Evolutionary conservation across 1,284 basidiomycete genomes (phyloP), one percentile per base, ranked within the genome.

Genomic region (Apiotrichum brassicae): DNA sequence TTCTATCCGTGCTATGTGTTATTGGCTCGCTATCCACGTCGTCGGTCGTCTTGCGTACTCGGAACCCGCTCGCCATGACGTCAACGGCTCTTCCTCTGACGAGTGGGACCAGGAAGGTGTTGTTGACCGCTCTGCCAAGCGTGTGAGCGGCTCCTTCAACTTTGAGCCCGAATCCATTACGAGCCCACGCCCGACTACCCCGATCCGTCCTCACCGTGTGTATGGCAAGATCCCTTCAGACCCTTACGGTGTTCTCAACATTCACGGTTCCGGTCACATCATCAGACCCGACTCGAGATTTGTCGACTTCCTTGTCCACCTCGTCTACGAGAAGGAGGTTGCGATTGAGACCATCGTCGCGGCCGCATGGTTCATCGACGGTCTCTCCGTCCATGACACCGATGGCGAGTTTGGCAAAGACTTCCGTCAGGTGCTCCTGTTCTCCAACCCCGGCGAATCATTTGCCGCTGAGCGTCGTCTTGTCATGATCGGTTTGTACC

Each of bases 281-380:
- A 43, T 54, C 39, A 25, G 35, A n/a, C 45, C 48, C 37, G 22
- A 43, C 43, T 3, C 42, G 34, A 20, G 44, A 34, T 42, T 53
- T 42, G 47, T 38, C 35, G 25, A 42, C 18, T 37, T 50, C 33
- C 36, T 56, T 30, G 43, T 34, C 28, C 35, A 49, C 16, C 33
- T 56, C 45, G 26, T 56, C 30, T 30, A 43, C 40, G 36, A 38
- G 4, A 35, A 46, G 22, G 33, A 43, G 28, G 36, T 46, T 34
- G 20, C 50, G 1, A 48, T 48, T 20, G 54, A 56, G 42, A 42
- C 36, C 3, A 37, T 56, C 42, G 25, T 56, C 8, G 50, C 50
- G 1, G 54, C 54, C 7, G 51, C 42, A 5, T 53, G 48, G 48
- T 56, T 49, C 28, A 36, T 56, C 6, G 48, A 56, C 26, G 38